Evolutionary conservation across 1,284 basidiomycete genomes (phyloP), one percentile per base, ranked within the genome.

Genomic region (Mycena sp.): DNA sequence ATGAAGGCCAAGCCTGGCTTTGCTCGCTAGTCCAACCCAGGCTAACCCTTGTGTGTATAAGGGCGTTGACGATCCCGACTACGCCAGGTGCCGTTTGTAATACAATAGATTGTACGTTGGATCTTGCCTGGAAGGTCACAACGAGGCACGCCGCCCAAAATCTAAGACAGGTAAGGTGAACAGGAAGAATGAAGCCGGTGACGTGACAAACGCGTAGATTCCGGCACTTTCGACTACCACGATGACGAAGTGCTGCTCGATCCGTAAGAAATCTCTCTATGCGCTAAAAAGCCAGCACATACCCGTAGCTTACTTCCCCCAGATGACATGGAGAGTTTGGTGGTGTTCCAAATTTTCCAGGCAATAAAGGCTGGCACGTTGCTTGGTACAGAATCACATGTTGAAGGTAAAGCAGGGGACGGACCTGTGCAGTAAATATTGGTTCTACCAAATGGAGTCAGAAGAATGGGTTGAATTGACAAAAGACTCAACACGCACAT

Each of bases 1-100:
- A 58, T 21, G 49, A 14, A 5, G 57, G 57, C 40, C 28, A 49
- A 25, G 26, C 17, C 19, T 60, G n/a, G 6, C 29, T 49, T 38
- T 61, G 44, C 52, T 61, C 58, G 38, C 51, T 61, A 5, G 40
- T 52, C 61, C 54, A 62, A 2, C 61, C 53, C 17, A 63, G 19
- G n/a, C 61, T 48, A 2, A 48, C 55, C 9, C 61, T 40, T 16
- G 55, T 63, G 6, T 58, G 48, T 10, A 63, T 63, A 26, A 63
- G 26, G 26, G 61, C 50, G 29, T 63, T 63, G 4, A 53, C 55
- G 12, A 58, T 5, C 4, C 55, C 61, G 16, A 58, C 40, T 9
- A 63, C 17, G 12, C 21, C 55, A 2, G 61, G 61, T 9, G 43
- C 49, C 9, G 43, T 41, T 35, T 52, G 32, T 16, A 63, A 52